Evolutionary conservation across 805 yeast genomes (phyloP).

Genomic region (Zygosaccharomyces rouxii): DNA sequence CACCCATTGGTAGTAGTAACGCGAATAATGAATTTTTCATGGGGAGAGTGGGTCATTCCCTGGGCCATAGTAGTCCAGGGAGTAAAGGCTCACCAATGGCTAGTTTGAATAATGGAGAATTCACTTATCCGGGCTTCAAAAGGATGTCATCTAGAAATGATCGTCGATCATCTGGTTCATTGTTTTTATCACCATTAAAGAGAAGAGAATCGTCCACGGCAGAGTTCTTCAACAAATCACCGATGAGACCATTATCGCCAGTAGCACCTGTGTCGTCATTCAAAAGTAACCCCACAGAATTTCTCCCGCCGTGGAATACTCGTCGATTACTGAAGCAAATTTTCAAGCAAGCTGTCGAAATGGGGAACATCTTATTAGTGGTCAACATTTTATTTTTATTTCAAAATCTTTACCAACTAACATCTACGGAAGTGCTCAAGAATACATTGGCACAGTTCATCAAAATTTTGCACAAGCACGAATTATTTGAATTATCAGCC

Average conservation of each 20-base stretch:
- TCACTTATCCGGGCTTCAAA: not conserved
- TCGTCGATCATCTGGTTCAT: constrained; percentile 3
- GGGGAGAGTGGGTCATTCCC: constrained; percentile 12
- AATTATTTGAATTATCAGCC: constrained; percentile 34
- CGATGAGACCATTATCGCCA: not conserved
- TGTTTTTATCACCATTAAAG: constrained; percentile 2
- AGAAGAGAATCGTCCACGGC: not conserved
- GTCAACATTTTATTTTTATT: constrained; percentile 30
- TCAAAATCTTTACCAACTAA: constrained; percentile 29
- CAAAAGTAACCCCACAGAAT: not conserved
- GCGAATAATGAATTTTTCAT: constrained; percentile 12
- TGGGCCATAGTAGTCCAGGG: constrained; percentile 18
- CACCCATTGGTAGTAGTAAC: constrained; percentile 19
- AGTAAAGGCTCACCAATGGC: constrained; percentile 17
- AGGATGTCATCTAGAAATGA: not conserved
- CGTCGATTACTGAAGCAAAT: constrained; percentile 27
- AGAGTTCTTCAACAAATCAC: not conserved
- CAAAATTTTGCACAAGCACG: constrained; percentile 31
- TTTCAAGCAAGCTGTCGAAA: constrained; percentile 30
- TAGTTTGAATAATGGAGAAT: constrained; percentile 9
- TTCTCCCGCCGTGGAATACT: constrained; percentile 32
- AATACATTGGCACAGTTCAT: constrained; percentile 31
- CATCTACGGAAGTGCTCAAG: constrained; percentile 27
- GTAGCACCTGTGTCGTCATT: not conserved
- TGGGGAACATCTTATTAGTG: constrained; percentile 31